Conservation (phyloP, 768 basidiomycete species). For the Podaxis pistillaris region DNA sequence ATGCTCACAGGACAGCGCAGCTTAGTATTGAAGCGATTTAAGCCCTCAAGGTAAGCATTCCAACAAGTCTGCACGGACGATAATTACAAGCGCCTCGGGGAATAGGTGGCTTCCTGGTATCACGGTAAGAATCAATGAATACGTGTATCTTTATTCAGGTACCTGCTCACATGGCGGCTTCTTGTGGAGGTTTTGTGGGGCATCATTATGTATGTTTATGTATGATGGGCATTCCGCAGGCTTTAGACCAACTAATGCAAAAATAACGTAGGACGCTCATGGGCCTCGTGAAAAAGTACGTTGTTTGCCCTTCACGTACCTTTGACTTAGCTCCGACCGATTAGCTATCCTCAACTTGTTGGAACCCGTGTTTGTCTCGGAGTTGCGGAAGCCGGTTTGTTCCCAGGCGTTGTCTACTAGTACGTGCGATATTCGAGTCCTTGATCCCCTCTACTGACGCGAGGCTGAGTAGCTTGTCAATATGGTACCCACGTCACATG, state of each 20-base stretch:
- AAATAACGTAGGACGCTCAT: slow-evolving; percentile 47
- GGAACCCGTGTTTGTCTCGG: slow-evolving; percentile 60
- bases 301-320: background rate
- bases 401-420: slow-evolving; percentile 77
- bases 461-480: slow-evolving; percentile 44
- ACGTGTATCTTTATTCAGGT: slow-evolving; percentile 17
- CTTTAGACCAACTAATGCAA: background rate
- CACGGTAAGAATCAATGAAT: slow-evolving; percentile 36
- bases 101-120: slow-evolving; percentile 64
- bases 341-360: slow-evolving; percentile 61
- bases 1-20: slow-evolving; percentile 22
- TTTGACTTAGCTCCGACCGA: background rate
- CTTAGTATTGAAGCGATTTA: slow-evolving; percentile 58
- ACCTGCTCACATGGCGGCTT: background rate
- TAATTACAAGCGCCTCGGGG: background rate
- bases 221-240: background rate
- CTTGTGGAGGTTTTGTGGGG: slow-evolving; percentile 58
- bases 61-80: background rate
- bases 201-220: slow-evolving; percentile 47
- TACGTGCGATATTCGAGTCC: slow-evolving; percentile 26
- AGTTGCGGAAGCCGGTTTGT: slow-evolving; percentile 66
- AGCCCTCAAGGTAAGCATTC: slow-evolving; percentile 53
- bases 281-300: slow-evolving; percentile 66
- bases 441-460: background rate
- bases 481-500: slow-evolving; percentile 68